Base-by-base conservation (phyloP, 2,329 filamentous ascomycete species). In the Pyricularia grisea region DNA sequence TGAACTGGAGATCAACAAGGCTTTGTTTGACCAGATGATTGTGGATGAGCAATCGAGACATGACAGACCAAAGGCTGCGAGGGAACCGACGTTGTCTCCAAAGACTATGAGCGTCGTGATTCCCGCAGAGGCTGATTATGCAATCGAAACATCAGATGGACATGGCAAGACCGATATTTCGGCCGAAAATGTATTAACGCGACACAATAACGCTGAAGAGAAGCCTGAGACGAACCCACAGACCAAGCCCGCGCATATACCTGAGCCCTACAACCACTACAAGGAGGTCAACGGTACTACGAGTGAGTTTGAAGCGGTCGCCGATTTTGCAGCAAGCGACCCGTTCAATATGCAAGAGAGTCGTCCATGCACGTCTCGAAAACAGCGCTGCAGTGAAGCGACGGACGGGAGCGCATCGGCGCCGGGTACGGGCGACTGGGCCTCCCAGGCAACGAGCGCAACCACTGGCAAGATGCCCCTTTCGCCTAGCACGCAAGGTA, bases 1-100 rank as follows among this genome's bases (percentile, higher is more conserved):
- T 30, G 93, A 97, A 78, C 89, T 98, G 28, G 84, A 91, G 67
- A 81, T 81, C 70, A 98, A 98, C 78, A 92, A 90, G 77, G 79
- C 80, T 2, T 83, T 90, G 6, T 98, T 96, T 85, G 87, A 92
- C 73, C 80, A 81, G 66, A 88, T 85, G 72, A 87, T 94, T 61
- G 82, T 85, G 55, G 82, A 88, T 67, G 90, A 91, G 73, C 87
- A 88, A 75, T 81, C 83, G 55, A 84, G 79, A 65, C 80, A 81
- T 73, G 75, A 78, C n/a, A 75, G 79, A 31, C 76, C 76, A 69
- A 77, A 74, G 60, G 75, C 76, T 25, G 72, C 79, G 28, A 77
- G 77, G 14, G 80, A 85, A 50, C 80, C 79, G 33, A 78, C 80
- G 0, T 77, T 82, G 12, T 84, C 82, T 25, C 81, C 83, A 30